Evolutionary conservation across 768 basidiomycete genomes (phyloP).

Genomic region (Boletus edulis): DNA sequence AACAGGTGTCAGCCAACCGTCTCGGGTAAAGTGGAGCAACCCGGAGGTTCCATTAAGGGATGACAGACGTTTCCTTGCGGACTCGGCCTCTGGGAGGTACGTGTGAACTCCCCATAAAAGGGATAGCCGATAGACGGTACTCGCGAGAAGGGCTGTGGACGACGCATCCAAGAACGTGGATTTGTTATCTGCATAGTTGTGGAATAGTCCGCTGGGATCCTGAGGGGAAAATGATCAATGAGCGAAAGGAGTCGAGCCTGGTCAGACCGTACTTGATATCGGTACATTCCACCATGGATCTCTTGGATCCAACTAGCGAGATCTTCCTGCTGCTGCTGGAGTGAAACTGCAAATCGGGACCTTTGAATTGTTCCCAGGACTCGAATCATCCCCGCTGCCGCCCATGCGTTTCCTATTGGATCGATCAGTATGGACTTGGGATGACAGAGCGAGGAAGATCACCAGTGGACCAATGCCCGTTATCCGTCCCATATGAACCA

Average conservation of each 20-base stretch:
- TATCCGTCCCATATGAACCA: slow-evolving; percentile 51
- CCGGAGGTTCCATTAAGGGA: slow-evolving; percentile 14
- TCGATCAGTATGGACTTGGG: not conserved
- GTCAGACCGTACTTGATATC: slow-evolving; percentile 45
- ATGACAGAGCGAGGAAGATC: not conserved
- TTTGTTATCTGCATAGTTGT: slow-evolving; percentile 66
- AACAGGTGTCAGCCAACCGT: slow-evolving; percentile 73
- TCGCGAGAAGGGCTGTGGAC: slow-evolving; percentile 71
- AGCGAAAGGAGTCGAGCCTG: too few species aligned
- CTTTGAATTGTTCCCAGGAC: slow-evolving; percentile 72
- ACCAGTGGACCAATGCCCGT: slow-evolving; percentile 83
- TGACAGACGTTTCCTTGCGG: slow-evolving; percentile 42
- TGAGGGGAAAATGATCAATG: not conserved
- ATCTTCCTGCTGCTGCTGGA: slow-evolving; percentile 54
- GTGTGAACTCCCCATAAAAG: slow-evolving; percentile 48
- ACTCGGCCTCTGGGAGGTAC: slow-evolving; percentile 57
- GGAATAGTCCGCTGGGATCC: slow-evolving; percentile 38
- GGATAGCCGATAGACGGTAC: slow-evolving; percentile 72
- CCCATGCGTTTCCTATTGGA: slow-evolving; percentile 79
- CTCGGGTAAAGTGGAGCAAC: slow-evolving; percentile 47
- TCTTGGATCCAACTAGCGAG: slow-evolving; percentile 65
- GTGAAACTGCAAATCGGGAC: slow-evolving; percentile 49
- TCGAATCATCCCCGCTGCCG: slow-evolving; percentile 81
- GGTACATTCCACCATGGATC: slow-evolving; percentile 73
- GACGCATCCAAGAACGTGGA: slow-evolving; percentile 70